Base-by-base conservation (phyloP, 495 filamentous ascomycete genomes). In the Melanomma pulvis-pyrius region DNA sequence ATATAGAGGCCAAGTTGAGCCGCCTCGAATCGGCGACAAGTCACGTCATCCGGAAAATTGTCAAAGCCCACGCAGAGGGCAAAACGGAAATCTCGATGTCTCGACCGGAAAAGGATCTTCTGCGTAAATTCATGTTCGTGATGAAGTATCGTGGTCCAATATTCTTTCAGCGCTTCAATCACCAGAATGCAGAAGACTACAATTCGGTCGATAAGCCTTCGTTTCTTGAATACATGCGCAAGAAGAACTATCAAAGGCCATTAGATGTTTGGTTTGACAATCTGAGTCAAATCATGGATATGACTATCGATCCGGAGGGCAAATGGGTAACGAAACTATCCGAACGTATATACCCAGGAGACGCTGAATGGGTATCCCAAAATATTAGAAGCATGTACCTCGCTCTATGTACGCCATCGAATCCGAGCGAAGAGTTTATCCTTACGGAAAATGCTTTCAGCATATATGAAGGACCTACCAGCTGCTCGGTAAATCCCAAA, bases 61-160 rank as follows among this genome's bases (percentile, higher is more conserved):
- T 62, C 57, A 73, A 79, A 52, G 71, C 74, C 1, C 70, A 68
- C 26, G 63, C 75, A 3, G 52, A 28, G 7, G 62, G 69, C 3
- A 55, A 71, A 25, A 2, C 41, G 17, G 63, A 67, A 0, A 32
- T 82, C 3, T 75, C 69, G 70, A 61, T 84, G 11, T 73, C 70
- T 9, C 77, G 81, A 3, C 44, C 46, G 5, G 77, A 85, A 47
- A 71, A 71, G 50, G 70, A 83, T 61, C 24, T 67, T 5, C 57
- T 85, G 24, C 79, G 82, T 61, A 84, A 82, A 54, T 85, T 85
- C 59, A 72, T 85, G 17, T 84, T 84, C 71, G 73, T 85, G 19
- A 79, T 85, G 74, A 81, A 79, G 53, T 84, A 82, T 60, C 79
- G 83, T 21, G 69, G 67, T 44, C 44, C 41, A 0, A 36, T 29